These are phyloP conservation scores for Phytophthora melonis DNA, from an alignment of 352 stramenopile species.

Conservation along the genomic window DNA sequence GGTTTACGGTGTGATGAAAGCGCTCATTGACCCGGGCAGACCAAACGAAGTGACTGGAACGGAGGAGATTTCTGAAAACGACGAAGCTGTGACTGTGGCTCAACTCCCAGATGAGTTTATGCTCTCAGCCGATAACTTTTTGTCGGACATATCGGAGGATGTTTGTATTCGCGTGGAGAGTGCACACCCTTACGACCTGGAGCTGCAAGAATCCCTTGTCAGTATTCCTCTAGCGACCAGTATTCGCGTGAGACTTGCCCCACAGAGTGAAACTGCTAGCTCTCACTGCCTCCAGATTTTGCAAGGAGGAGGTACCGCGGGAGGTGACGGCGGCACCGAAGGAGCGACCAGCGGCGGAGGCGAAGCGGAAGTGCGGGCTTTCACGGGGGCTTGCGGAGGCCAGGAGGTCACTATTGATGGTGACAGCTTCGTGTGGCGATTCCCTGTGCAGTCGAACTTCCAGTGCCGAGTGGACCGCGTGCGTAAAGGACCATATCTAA, in stretches of 20 bases:
- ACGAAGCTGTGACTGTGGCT: conserved; percentile 1
- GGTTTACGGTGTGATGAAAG: conserved; percentile 88
- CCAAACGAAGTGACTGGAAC: conserved; percentile 8
- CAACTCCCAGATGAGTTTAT: conserved; percentile 86
- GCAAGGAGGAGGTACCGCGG: conserved; percentile 58
- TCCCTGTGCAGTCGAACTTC: conserved; percentile 91
- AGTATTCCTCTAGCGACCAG: conserved; percentile 85
- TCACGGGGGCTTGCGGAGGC: conserved; percentile 80
- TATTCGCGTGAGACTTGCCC: conserved; percentile 82
- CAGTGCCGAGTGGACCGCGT: conserved; percentile 88
- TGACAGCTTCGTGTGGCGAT: conserved; percentile 89
- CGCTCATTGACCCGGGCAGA: conserved; percentile 70
- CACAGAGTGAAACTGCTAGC: conserved; percentile 82
- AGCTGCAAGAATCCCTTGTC: conserved; percentile 82
- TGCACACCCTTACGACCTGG: conserved; percentile 82
- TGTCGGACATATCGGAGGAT: conserved; percentile 86
- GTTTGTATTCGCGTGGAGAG: conserved; percentile 86
- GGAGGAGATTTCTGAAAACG: conserved; percentile 9
- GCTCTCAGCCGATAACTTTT: conserved; percentile 89
- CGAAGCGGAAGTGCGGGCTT: conserved; percentile 87
- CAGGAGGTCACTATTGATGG: conserved; percentile 90
- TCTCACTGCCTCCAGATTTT: conserved; percentile 91
- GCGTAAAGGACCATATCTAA: conserved; percentile 88
- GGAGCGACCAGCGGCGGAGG: conserved; percentile 62
- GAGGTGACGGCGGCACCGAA: conserved; percentile 57